Evolutionary conservation across 768 basidiomycete species (phyloP).

Genomic region (Terana coerulea): DNA sequence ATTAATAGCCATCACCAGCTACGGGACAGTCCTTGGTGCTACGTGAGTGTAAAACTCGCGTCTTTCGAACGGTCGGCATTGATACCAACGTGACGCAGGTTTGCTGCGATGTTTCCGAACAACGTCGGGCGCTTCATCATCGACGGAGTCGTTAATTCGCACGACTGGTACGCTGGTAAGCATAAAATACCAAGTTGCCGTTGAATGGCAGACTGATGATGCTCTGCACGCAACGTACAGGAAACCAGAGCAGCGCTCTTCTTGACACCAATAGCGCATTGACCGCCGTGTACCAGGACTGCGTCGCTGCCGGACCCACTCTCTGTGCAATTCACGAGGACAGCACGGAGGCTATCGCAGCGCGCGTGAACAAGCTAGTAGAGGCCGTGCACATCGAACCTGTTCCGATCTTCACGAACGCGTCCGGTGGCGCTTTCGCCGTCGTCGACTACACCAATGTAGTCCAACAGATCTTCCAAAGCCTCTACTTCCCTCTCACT

Average conservation of each 20-base stretch:
- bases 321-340: slow-evolving; percentile 23
- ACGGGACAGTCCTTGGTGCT: slow-evolving; percentile 28
- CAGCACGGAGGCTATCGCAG: slow-evolving; percentile 14
- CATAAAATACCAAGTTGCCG: slow-evolving; percentile 20
- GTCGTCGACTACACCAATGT: slow-evolving; percentile 9
- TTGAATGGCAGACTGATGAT: too few species aligned
- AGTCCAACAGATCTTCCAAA: not conserved
- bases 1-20: slow-evolving; percentile 10
- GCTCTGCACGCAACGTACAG: too few species aligned
- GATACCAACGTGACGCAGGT: not conserved
- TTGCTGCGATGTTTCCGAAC: slow-evolving; percentile 24
- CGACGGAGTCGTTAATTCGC: slow-evolving; percentile 20
- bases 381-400: slow-evolving; percentile 3
- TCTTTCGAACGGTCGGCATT: not conserved
- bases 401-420: slow-evolving; percentile 2
- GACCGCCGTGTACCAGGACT: slow-evolving; percentile 18
- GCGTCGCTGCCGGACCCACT: slow-evolving; percentile 20
- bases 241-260: slow-evolving; percentile 12
- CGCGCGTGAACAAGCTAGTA: slow-evolving; percentile 11
- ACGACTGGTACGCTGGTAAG: slow-evolving; percentile 23
- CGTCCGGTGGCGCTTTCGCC: not conserved
- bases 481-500: slow-evolving; percentile 5
- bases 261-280: slow-evolving; percentile 14
- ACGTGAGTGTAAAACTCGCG: slow-evolving; percentile 29
- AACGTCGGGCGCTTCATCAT: slow-evolving; percentile 28